A percentile compares a stretch with the other conserved stretches of the same genome.
phyloP scores from a whole-genome alignment of 257 asterid species.

The Fraxinus americana region DNA sequence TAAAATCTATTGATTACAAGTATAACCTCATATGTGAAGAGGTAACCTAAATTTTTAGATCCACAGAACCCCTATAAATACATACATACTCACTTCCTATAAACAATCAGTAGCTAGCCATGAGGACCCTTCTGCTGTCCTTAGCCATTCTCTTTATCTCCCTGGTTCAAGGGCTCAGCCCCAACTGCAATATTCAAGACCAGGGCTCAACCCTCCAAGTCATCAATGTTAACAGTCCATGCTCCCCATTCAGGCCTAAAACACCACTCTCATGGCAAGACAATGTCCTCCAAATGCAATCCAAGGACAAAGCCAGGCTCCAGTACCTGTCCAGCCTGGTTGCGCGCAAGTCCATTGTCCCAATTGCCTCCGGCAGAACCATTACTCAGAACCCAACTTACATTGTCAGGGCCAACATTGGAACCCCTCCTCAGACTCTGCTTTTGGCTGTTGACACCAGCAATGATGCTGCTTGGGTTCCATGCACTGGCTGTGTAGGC shows the following conservation, averaged over 20 bases:
- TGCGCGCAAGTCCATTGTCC: constrained; percentile 63
- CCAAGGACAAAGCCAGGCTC: constrained; percentile 59
- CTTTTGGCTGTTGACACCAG: constrained; percentile 79
- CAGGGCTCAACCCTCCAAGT: constrained; percentile 59
- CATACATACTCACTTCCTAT: not conserved
- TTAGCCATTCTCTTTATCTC: constrained; percentile 35
- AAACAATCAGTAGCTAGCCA: not conserved
- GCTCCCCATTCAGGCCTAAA: constrained; percentile 59
- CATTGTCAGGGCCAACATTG: constrained; percentile 59
- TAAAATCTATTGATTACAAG: no score
- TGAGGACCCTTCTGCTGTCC: constrained; percentile 32
- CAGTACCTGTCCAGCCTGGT: constrained; percentile 63
- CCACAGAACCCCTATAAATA: not conserved
- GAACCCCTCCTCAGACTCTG: constrained; percentile 74
- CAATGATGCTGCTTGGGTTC: constrained; percentile 82
- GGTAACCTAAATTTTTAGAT: no score
- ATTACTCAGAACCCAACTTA: constrained; percentile 74
- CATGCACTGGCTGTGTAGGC: constrained; percentile 72
- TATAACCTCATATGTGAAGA: no score
- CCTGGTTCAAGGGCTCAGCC: constrained; percentile 29
- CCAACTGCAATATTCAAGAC: constrained; percentile 39
- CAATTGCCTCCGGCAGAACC: constrained; percentile 72
- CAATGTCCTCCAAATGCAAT: constrained; percentile 66
- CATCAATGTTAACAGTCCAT: constrained; percentile 62
- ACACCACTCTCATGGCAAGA: constrained; percentile 61